Evolutionary conservation across 331 rosid genomes (phyloP).

Genomic region (Pyrus hybrid): DNA sequence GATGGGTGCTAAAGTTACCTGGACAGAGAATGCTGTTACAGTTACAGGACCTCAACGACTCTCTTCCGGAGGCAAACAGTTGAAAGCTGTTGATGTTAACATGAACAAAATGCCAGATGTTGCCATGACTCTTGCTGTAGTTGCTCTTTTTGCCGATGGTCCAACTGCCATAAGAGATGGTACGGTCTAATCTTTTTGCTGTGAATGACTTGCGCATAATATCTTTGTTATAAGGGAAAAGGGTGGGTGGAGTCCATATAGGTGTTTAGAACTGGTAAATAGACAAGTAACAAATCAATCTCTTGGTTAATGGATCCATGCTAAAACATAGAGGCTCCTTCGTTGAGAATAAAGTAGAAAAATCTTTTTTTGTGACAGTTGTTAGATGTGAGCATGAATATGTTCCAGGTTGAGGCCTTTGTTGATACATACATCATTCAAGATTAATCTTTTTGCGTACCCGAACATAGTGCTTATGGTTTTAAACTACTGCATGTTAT

Average conservation of each 20-base stretch:
- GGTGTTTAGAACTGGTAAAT: not conserved
- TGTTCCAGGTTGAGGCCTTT: not conserved
- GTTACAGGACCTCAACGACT: conserved; percentile 73
- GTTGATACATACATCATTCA: not conserved
- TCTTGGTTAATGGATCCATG: not conserved
- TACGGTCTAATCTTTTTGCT: conserved; percentile 28
- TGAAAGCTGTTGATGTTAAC: conserved; percentile 78
- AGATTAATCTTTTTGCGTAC: not conserved
- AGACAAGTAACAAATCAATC: not conserved
- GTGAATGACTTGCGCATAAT: not conserved
- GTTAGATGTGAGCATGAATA: not conserved
- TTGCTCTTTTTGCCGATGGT: conserved; percentile 86
- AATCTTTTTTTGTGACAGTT: not conserved
- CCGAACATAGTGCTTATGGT: not conserved
- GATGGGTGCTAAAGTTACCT: conserved; percentile 95
- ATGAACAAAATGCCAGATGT: conserved; percentile 99
- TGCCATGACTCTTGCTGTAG: conserved; percentile 99
- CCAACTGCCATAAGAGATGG: conserved; percentile 92
- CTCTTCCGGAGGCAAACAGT: conserved; percentile 50
- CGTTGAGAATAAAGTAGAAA: not conserved
- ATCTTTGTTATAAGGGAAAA: not conserved
- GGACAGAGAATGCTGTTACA: conserved; percentile 76
- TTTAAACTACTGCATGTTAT: not conserved
- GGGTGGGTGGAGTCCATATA: not conserved
- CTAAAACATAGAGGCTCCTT: not conserved